phyloP scores from a whole-genome alignment of 192 early-diverging fungal genomes.

The Helicostylum pulchrum region DNA sequence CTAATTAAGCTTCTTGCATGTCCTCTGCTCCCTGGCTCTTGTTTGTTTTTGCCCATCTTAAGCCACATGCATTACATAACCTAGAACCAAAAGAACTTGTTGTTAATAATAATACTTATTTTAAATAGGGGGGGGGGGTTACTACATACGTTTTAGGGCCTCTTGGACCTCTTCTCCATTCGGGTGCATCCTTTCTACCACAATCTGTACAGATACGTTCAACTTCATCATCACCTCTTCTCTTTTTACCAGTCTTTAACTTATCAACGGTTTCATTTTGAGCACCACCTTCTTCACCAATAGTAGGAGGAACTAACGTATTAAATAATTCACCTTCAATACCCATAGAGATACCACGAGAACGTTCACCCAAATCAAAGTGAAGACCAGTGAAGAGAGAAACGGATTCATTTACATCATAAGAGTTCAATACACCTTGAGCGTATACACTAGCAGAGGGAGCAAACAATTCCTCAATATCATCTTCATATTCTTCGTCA shows the following conservation, averaged over 20 bases:
- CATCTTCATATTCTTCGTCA: conserved; percentile 19
- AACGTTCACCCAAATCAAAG: conserved; percentile 28
- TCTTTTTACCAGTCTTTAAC: conserved; percentile 18
- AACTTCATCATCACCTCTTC: conserved; percentile 14
- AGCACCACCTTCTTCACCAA: background rate
- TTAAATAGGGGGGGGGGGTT: background rate
- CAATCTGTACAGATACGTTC: conserved; percentile 47
- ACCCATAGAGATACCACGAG: conserved; percentile 30
- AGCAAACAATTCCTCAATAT: conserved; percentile 15
- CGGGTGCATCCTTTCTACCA: conserved; percentile 44
- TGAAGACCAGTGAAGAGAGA: conserved; percentile 29
- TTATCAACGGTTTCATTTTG: conserved; percentile 1
- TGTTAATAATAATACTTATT: background rate
- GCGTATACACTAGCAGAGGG: conserved; percentile 24
- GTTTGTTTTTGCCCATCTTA: conserved; percentile 34
- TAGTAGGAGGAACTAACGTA: conserved; percentile 1
- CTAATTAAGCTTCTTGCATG: conserved; percentile 1
- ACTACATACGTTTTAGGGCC: conserved; percentile 43
- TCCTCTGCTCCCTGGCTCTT: conserved; percentile 8
- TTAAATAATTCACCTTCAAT: conserved; percentile 24
- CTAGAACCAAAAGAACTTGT: conserved; percentile 9
- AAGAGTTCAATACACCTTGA: conserved; percentile 20
- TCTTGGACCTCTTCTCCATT: conserved; percentile 42
- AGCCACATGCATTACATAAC: conserved; percentile 43
- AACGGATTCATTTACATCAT: conserved; percentile 21